phyloP scores from a whole-genome alignment of 352 stramenopile species.

The Hyaloperonospora arabidopsidis region DNA sequence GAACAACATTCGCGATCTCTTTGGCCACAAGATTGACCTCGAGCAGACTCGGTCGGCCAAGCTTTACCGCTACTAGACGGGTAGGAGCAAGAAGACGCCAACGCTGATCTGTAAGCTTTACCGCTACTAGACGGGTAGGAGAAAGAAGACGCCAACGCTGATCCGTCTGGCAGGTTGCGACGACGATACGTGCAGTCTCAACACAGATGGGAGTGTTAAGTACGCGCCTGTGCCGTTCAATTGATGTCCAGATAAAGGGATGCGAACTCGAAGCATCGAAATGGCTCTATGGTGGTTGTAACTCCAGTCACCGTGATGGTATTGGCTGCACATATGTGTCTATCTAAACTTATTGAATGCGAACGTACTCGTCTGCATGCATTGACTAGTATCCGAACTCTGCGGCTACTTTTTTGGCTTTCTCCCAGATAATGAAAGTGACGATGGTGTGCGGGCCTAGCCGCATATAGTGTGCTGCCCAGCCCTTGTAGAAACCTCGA shows the following conservation, averaged over 20 bases:
- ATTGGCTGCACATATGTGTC: constrained; percentile 10
- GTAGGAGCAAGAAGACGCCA: background rate
- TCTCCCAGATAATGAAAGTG: constrained; percentile 84
- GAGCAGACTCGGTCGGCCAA: constrained; percentile 91
- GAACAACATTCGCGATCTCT: constrained; percentile 99
- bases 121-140: constrained; percentile 48
- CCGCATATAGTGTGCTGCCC: constrained; percentile 81
- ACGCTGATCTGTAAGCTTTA: constrained; percentile 44
- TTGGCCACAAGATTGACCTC: constrained; percentile 99
- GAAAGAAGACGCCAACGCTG: too few species aligned
- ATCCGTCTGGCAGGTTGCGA: too few species aligned
- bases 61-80: constrained; percentile 73
- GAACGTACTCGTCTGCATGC: background rate
- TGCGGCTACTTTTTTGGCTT: constrained; percentile 63
- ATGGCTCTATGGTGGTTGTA: too few species aligned
- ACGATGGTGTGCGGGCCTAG: constrained; percentile 81
- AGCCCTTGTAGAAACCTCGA: constrained; percentile 82
- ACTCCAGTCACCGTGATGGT: constrained; percentile 6
- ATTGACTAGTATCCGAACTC: constrained; percentile 47
- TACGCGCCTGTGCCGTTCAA: too few species aligned
- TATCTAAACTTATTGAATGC: constrained; percentile 15
- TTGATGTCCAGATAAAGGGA: too few species aligned
- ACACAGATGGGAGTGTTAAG: too few species aligned
- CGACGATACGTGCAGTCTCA: too few species aligned
- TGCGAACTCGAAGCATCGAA: too few species aligned